Evolutionary conservation across 306 rosid genomes (phyloP), one percentile per base, ranked within the genome.

Genomic region (Fagus crenata): DNA sequence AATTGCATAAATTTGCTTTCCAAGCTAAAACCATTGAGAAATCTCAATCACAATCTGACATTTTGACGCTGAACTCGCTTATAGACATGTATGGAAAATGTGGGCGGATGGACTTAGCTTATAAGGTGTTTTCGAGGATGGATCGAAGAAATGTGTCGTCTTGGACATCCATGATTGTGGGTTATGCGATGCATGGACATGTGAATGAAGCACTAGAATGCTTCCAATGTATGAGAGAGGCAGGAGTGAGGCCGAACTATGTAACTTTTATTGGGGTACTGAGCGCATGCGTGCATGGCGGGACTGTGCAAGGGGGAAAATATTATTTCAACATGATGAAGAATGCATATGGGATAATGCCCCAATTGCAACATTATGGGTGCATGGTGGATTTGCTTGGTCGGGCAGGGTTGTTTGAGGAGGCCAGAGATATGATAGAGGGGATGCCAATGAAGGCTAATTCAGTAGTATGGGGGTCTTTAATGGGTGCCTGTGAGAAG

Each of bases 71-170:
- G 43, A 92, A 92, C 76, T 92, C 97, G 28, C 78, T 92, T 60
- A 76, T 92, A 56, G 97, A 92, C 75, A 89, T 92, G 97, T 89
- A 92, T 81, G 97, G 97, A 28, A 92, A 92, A 79, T 89, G 97
- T 74, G 97, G 97, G 46, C 65, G 91, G 79, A 89, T 88, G 94
- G 93, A 89, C 79, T 67, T 92, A 42, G 93, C 97, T 0, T 72
- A 77, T 53, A 82, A 5, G 80, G 93, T 92, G 72, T 92, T 92
- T 78, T 85, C 76, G 0, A 68, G 71, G 3, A 88, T 90, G 91
- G 87, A 74, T 75, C 82, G 75, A 28, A 64, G 80, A 71, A 90
- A 83, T 72, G 88, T 90, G 22, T 90, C 90, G 0, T 90, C 97
- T 0, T 92, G 97, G 97, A 92, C 97, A 1, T 92, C 97, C 28